phyloP scores from a whole-genome alignment of 2,329 filamentous ascomycete genomes.

The Ophiosphaerella korrae region DNA sequence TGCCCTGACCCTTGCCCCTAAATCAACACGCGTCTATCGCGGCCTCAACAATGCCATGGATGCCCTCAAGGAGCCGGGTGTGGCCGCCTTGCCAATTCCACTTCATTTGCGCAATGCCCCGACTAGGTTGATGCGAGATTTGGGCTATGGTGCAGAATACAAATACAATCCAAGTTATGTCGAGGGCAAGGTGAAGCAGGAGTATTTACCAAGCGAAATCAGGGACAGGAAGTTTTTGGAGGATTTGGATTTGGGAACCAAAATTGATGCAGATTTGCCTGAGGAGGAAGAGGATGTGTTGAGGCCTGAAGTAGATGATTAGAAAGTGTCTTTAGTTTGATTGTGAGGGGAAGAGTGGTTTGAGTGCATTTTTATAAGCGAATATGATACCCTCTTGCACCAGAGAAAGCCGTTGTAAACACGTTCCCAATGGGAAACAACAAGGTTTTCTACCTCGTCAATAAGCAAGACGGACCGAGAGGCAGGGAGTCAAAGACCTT shows the following conservation, averaged over 20 bases:
- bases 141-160: conserved; percentile 89
- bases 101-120: conserved; percentile 90
- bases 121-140: conserved; percentile 87
- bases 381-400: conserved; percentile 4
- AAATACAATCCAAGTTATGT: conserved; percentile 95
- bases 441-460: too few species aligned
- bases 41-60: conserved; percentile 79
- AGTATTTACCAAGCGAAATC: conserved; percentile 84
- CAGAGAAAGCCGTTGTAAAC: too few species aligned
- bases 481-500: too few species aligned
- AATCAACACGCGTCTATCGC: conserved; percentile 86
- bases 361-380: neutral
- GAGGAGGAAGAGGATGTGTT: conserved; percentile 36
- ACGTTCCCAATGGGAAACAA: too few species aligned
- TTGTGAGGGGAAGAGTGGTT: neutral
- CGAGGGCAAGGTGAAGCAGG: conserved; percentile 80
- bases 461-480: too few species aligned
- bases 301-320: conserved; percentile 32
- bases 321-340: neutral
- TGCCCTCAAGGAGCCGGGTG: conserved; percentile 79
- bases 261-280: conserved; percentile 63
- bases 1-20: conserved; percentile 78
- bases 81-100: conserved; percentile 81
- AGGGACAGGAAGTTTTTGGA: conserved; percentile 76
- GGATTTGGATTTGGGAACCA: conserved; percentile 76